Conservation (phyloP, 2,329 filamentous ascomycete species). For the Phyllosticta citrichinensis region DNA sequence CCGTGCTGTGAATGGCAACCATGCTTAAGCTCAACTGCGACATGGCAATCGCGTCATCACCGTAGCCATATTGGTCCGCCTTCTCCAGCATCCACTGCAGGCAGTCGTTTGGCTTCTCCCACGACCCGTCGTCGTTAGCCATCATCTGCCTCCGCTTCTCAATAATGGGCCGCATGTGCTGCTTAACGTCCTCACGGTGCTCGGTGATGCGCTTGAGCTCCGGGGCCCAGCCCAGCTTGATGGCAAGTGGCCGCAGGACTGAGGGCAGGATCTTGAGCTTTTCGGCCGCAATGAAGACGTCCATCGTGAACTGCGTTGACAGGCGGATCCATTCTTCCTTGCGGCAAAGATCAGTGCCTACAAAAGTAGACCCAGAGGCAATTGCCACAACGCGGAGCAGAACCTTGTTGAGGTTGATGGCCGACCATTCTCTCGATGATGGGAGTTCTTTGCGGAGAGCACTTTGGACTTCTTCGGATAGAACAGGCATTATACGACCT, state of each 20-base stretch:
- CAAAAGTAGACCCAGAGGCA: conserved; percentile 16
- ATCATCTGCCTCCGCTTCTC: not conserved
- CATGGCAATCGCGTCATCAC: not conserved
- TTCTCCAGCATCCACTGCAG: not conserved
- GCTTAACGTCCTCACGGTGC: not conserved
- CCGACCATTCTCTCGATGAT: not conserved
- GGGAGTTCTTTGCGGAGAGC: conserved; percentile 2
- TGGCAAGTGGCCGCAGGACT: conserved; percentile 19
- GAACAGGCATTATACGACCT: not conserved
- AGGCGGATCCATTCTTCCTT: conserved; percentile 31
- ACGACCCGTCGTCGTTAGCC: not conserved
- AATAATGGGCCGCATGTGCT: not conserved
- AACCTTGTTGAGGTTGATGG: not conserved
- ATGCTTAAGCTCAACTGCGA: conserved; percentile 3
- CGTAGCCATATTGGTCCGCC: not conserved
- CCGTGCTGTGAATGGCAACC: conserved; percentile 14
- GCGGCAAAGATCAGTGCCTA: conserved; percentile 27
- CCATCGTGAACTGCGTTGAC: conserved; percentile 25
- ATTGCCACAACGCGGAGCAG: conserved; percentile 3
- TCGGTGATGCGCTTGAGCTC: not conserved
- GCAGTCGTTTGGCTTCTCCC: not conserved
- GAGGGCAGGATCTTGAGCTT: conserved; percentile 26
- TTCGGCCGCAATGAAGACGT: conserved; percentile 24
- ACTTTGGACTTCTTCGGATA: not conserved
- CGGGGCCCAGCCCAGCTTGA: not conserved